Percentiles rank a stretch among this genome's conserved stretches.
Conservation (phyloP, 345 rosid species). For the Erodium maritimum region DNA sequence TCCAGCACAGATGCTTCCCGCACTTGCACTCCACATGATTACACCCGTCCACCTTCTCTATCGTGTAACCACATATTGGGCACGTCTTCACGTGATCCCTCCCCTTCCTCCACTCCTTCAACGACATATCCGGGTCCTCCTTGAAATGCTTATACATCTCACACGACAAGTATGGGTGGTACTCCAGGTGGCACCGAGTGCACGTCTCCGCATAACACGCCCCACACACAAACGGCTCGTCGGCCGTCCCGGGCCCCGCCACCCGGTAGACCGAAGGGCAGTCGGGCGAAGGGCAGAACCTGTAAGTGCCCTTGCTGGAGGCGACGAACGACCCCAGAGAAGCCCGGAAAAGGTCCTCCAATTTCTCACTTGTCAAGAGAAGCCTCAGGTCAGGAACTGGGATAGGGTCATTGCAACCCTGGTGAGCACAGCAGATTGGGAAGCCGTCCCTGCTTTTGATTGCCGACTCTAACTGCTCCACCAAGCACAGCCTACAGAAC, state of each 20-base stretch:
- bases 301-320: slow-evolving; percentile 44
- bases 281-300: slow-evolving; percentile 86
- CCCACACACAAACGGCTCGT: slow-evolving; percentile 58
- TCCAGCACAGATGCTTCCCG: slow-evolving; percentile 87
- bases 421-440: slow-evolving; percentile 44
- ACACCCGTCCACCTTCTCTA: slow-evolving; percentile 83
- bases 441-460: slow-evolving; percentile 54
- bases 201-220: slow-evolving; percentile 68
- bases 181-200: slow-evolving; percentile 61
- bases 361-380: slow-evolving; percentile 45
- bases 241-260: slow-evolving; percentile 19
- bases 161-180: slow-evolving; percentile 61
- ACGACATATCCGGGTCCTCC: slow-evolving; percentile 69
- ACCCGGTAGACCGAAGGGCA: slow-evolving; percentile 68
- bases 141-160: slow-evolving; percentile 56
- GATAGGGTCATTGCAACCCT: slow-evolving; percentile 38
- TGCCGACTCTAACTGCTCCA: slow-evolving; percentile 70
- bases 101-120: slow-evolving; percentile 68
- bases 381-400: slow-evolving; percentile 48
- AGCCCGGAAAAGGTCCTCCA: slow-evolving; percentile 75
- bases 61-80: slow-evolving; percentile 51
- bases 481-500: slow-evolving; percentile 62
- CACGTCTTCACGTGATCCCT: slow-evolving; percentile 60
- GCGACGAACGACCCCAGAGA: slow-evolving; percentile 54
- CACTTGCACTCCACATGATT: slow-evolving; percentile 72